phyloP scores from a whole-genome alignment of 306 rosid species.

The Trifolium fragiferum region DNA sequence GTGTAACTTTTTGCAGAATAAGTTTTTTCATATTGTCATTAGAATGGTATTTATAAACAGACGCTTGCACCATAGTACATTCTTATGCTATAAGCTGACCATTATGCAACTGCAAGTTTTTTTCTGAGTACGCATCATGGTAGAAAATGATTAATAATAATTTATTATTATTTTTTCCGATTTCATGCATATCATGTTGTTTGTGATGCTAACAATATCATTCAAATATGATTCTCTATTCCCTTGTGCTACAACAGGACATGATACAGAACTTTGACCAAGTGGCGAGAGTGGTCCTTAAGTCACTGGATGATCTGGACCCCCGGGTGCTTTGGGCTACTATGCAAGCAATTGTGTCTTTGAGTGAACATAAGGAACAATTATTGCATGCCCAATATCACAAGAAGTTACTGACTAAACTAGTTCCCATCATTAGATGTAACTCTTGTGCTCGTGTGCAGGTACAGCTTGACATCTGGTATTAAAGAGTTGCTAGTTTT shows the following conservation, averaged over 20 bases:
- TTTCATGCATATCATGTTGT: background rate
- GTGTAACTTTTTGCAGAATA: background rate
- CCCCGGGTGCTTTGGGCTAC: slow-evolving; percentile 40
- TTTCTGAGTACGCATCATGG: background rate
- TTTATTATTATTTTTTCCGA: background rate
- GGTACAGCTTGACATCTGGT: slow-evolving; percentile 31
- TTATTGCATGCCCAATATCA: background rate
- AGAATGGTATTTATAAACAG: background rate
- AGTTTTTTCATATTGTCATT: slow-evolving; percentile 1
- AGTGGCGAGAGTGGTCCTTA: slow-evolving; percentile 5
- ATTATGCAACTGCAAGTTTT: background rate
- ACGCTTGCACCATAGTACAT: background rate
- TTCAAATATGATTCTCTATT: background rate
- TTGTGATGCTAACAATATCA: background rate
- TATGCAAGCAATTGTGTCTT: background rate
- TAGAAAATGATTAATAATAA: background rate
- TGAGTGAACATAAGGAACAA: background rate
- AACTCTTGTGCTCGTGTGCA: slow-evolving; percentile 17
- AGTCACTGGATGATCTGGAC: slow-evolving; percentile 28
- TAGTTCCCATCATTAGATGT: background rate
- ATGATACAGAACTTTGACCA: background rate
- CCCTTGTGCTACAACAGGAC: slow-evolving; percentile 18
- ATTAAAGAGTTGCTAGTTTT: slow-evolving; percentile 6
- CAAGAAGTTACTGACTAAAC: slow-evolving; percentile 3
- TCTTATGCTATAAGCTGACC: background rate